Evolutionary conservation across 1,139 yeast genomes (phyloP).

Genomic region (Yarrowia galli): DNA sequence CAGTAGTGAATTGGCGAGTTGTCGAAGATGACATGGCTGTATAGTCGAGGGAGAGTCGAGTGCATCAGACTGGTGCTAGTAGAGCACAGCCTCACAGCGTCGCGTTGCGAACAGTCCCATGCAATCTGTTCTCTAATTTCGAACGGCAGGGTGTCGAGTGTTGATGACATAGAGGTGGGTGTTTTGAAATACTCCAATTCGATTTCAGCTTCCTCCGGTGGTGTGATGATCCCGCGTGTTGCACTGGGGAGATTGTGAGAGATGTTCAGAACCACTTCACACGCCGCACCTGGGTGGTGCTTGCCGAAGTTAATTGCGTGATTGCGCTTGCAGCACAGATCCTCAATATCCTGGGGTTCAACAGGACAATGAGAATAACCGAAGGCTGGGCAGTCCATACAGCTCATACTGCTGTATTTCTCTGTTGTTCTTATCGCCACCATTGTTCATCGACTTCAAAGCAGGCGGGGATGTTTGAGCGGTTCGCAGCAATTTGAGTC

Average conservation of each 20-base stretch:
- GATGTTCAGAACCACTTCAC: neutral
- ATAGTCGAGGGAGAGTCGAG: constrained; percentile 33
- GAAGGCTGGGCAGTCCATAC: constrained; percentile 32
- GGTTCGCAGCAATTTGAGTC: too few species aligned
- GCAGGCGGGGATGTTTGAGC: neutral
- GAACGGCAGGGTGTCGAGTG: constrained; percentile 23
- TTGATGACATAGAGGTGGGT: constrained; percentile 7
- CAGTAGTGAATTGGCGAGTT: constrained; percentile 33
- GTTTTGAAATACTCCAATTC: neutral
- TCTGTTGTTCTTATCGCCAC: constrained; percentile 5
- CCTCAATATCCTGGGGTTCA: constrained; percentile 31
- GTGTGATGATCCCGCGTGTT: neutral
- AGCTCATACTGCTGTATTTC: constrained; percentile 7
- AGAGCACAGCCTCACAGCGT: constrained; percentile 31
- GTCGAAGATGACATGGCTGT: constrained; percentile 24
- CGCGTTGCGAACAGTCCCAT: constrained; percentile 35
- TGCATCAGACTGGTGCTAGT: constrained; percentile 11
- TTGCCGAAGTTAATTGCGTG: constrained; percentile 13
- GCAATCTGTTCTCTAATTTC: constrained; percentile 35
- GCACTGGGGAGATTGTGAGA: neutral
- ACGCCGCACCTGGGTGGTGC: neutral
- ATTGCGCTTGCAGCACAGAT: constrained; percentile 24
- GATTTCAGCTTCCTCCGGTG: constrained; percentile 9
- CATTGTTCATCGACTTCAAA: neutral
- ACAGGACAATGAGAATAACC: constrained; percentile 22